Conservation (phyloP, 2,329 filamentous ascomycete species). For the Fusarium tupiense region DNA sequence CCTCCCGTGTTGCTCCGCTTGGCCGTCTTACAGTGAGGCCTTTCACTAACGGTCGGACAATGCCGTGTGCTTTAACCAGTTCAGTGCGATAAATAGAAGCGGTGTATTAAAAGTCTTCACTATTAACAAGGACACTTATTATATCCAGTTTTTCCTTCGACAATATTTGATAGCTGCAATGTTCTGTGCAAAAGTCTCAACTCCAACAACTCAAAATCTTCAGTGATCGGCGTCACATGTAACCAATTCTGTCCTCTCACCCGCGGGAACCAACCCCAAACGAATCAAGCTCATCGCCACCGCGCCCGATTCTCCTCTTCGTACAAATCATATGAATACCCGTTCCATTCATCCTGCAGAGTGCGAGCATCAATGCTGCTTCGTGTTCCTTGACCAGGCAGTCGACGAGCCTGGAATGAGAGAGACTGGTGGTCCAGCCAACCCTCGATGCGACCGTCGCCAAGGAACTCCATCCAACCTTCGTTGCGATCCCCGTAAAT, state of each 20-base stretch:
- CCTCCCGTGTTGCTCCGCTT: conserved; percentile 22
- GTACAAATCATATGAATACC: conserved; percentile 44
- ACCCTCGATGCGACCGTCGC: conserved; percentile 50
- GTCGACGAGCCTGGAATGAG: conserved; percentile 41
- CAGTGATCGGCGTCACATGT: conserved; percentile 14
- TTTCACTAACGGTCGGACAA: conserved; percentile 16
- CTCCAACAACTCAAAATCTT: not conserved
- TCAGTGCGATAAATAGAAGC: not conserved
- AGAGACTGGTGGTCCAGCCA: conserved; percentile 42
- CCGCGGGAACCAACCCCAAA: not conserved
- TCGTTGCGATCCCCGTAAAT: conserved; percentile 39
- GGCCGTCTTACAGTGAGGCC: conserved; percentile 4
- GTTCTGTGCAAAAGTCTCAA: not conserved
- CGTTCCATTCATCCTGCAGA: conserved; percentile 44
- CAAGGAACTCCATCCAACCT: conserved; percentile 51
- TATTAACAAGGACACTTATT: not conserved
- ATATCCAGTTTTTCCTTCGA: not conserved
- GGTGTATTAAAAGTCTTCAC: not conserved
- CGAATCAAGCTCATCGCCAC: conserved; percentile 20
- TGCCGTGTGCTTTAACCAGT: conserved; percentile 19
- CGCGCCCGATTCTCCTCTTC: conserved; percentile 39
- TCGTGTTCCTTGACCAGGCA: conserved; percentile 42
- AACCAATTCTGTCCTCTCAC: conserved; percentile 1
- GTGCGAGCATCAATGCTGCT: conserved; percentile 42
- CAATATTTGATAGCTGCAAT: not conserved